Evolutionary conservation across 2,329 filamentous ascomycete genomes (phyloP).

Genomic region (Botrytis deweyae): DNA sequence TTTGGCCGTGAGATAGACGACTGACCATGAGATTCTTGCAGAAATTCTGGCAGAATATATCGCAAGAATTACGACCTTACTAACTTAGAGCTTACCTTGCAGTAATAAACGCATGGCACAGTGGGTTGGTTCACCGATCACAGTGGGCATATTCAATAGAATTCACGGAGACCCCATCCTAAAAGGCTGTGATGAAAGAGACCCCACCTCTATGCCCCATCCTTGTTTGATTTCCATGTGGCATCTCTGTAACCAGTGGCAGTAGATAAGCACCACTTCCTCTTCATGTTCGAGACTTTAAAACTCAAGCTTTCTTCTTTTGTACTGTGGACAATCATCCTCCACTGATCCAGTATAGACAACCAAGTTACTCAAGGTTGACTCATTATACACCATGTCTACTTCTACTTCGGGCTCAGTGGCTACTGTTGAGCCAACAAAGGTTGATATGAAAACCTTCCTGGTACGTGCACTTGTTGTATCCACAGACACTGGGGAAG

Average conservation of each 20-base stretch:
- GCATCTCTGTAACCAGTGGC: neutral
- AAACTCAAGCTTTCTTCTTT: neutral
- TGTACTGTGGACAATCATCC: neutral
- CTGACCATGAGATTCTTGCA: neutral
- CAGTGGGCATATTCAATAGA: neutral
- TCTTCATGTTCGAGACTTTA: neutral
- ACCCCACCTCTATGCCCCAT: neutral
- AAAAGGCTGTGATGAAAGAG: neutral
- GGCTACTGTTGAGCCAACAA: neutral
- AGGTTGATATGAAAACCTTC: constrained; percentile 5
- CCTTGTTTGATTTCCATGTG: neutral
- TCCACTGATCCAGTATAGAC: neutral
- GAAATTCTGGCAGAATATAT: neutral
- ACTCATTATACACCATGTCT: neutral
- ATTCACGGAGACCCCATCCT: neutral
- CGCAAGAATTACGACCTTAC: neutral
- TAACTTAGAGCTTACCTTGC: neutral
- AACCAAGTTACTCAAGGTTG: neutral
- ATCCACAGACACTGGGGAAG: neutral
- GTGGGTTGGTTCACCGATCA: neutral
- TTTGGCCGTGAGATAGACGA: neutral
- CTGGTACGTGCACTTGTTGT: constrained; percentile 5
- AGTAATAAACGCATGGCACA: neutral
- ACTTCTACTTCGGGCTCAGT: neutral
- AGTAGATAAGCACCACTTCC: neutral